Percentiles rank a stretch among this genome's conserved stretches.
phyloP scores from a whole-genome alignment of 345 rosid species.

The Camelina neglecta region DNA sequence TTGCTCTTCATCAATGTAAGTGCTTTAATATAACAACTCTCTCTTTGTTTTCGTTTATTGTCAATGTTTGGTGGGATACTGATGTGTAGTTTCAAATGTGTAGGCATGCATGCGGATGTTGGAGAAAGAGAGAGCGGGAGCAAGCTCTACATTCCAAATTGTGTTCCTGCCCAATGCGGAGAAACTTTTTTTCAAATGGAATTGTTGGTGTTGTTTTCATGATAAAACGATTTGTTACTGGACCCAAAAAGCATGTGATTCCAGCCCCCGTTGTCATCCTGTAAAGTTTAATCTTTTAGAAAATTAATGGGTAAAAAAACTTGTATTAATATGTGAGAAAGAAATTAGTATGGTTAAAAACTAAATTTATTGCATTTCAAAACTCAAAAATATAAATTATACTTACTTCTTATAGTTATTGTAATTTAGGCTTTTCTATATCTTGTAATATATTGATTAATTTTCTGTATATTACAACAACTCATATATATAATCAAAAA shows the following conservation, averaged over 20 bases:
- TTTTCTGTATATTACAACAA: neutral
- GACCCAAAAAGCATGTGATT: neutral
- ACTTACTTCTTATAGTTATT: no score
- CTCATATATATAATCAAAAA: no score
- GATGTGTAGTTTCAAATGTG: neutral
- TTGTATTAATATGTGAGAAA: no score
- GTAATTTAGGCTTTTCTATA: no score
- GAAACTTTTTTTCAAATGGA: slow-evolving; percentile 7
- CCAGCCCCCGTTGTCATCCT: slow-evolving; percentile 23
- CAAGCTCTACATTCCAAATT: no score
- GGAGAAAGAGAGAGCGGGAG: no score
- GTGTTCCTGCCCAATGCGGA: no score
- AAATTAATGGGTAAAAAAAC: neutral
- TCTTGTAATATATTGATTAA: no score
- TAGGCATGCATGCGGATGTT: no score
- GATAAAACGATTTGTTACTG: neutral
- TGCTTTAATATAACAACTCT: neutral
- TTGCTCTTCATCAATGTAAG: slow-evolving; percentile 31
- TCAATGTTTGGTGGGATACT: slow-evolving; percentile 1
- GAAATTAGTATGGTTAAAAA: no score
- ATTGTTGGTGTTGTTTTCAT: slow-evolving; percentile 33
- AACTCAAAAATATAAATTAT: no score
- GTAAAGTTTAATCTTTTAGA: neutral
- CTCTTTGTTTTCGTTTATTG: neutral
- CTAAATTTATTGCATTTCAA: no score